Percentiles rank a stretch among this genome's conserved stretches.
Evolutionary conservation across 495 filamentous ascomycete species (phyloP).

Genomic region (Hypoxylon intermedium): DNA sequence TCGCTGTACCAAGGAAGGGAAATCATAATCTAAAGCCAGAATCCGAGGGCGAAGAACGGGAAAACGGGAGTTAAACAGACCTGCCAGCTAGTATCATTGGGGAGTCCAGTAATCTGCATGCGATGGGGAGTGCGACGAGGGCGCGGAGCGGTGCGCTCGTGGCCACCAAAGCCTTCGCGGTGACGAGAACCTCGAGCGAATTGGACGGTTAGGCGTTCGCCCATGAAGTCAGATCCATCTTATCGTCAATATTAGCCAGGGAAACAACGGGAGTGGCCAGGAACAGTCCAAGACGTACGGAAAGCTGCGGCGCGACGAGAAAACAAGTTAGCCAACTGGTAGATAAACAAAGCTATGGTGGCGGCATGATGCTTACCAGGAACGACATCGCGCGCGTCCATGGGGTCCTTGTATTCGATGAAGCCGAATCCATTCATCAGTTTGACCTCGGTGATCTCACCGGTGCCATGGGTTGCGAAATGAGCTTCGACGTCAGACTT

Average conservation of each 20-base stretch:
- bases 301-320: conserved; percentile 53
- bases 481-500: conserved; percentile 96
- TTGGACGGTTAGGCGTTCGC: conserved; percentile 93
- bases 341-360: conserved; percentile 1
- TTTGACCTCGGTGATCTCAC: conserved; percentile 98
- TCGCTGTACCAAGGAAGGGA: conserved; percentile 46
- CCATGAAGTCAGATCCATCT: conserved; percentile 99
- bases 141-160: conserved; percentile 81
- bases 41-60: conserved; percentile 63
- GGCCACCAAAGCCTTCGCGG: conserved; percentile 73
- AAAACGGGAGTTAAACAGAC: conserved; percentile 76
- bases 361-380: conserved; percentile 70
- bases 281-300: conserved; percentile 57
- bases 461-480: conserved; percentile 92
- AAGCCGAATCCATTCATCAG: conserved; percentile 99
- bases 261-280: conserved; percentile 37
- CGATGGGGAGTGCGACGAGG: conserved; percentile 92
- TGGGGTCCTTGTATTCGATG: conserved; percentile 96
- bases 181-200: conserved; percentile 94
- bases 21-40: conserved; percentile 46
- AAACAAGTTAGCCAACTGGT: conserved; percentile 40
- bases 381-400: conserved; percentile 96
- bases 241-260: conserved; percentile 54
- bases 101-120: conserved; percentile 97
- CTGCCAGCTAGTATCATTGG: conserved; percentile 99